phyloP scores from a whole-genome alignment of 305 asterid species.

The Fraxinus albicans region DNA sequence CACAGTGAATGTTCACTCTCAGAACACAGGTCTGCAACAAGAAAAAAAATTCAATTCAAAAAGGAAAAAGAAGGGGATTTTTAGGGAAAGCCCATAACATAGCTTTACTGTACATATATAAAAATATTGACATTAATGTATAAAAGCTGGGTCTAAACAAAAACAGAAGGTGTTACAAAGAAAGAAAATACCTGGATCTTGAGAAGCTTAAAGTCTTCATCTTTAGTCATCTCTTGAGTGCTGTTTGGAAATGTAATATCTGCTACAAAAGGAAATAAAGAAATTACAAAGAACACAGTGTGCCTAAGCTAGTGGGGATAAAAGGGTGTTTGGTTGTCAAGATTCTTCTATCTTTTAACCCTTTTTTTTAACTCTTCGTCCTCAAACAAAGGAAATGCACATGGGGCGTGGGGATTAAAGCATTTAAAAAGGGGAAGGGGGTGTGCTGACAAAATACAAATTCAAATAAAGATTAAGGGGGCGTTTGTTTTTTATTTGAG shows the following conservation, averaged over 20 bases:
- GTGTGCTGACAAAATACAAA: slow-evolving; percentile 11
- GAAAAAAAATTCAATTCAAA: neutral
- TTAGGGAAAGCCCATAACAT: slow-evolving; percentile 3
- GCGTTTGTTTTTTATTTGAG: no score
- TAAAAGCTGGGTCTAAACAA: neutral
- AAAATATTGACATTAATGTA: neutral
- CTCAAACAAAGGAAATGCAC: slow-evolving; percentile 24
- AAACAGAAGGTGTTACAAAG: neutral
- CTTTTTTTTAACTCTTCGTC: neutral
- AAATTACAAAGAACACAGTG: neutral
- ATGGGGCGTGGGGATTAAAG: slow-evolving; percentile 20
- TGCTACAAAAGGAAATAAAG: slow-evolving; percentile 31
- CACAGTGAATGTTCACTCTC: slow-evolving; percentile 82
- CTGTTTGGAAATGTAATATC: slow-evolving; percentile 26
- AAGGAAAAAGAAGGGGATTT: neutral
- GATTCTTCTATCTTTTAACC: slow-evolving; percentile 19
- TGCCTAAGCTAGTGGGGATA: neutral
- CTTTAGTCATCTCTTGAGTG: slow-evolving; percentile 64
- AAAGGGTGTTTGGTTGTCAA: neutral
- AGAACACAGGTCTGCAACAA: slow-evolving; percentile 63
- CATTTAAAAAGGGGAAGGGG: slow-evolving; percentile 9
- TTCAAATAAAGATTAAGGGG: neutral
- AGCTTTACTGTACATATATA: slow-evolving; percentile 10
- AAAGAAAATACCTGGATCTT: slow-evolving; percentile 68
- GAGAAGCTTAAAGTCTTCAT: slow-evolving; percentile 80